Evolutionary conservation across 2,329 filamentous ascomycete genomes (phyloP).

Genomic region (Neonectria hederae): DNA sequence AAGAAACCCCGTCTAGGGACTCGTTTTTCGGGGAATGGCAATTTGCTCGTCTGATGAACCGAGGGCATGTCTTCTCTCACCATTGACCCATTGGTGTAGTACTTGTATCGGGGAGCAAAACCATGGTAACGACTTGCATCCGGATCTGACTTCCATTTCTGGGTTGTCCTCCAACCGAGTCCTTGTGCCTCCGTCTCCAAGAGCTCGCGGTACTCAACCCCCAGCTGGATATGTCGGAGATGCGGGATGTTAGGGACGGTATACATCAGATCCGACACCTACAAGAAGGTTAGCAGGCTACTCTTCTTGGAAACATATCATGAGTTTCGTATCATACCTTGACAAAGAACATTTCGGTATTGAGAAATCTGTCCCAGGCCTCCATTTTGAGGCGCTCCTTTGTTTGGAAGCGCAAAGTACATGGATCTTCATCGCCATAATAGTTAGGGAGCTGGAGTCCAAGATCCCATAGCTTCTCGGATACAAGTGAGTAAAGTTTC

Average conservation of each 20-base stretch:
- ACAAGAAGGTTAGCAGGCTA: slow-evolving; percentile 19
- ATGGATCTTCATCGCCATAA: slow-evolving; percentile 59
- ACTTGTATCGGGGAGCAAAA: slow-evolving; percentile 66
- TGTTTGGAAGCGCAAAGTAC: slow-evolving; percentile 53
- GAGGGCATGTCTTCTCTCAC: slow-evolving; percentile 62
- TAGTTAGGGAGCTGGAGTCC: slow-evolving; percentile 63
- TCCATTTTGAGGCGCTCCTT: slow-evolving; percentile 59
- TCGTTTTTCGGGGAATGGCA: slow-evolving; percentile 63
- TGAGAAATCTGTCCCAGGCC: slow-evolving; percentile 63
- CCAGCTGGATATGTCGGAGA: slow-evolving; percentile 63
- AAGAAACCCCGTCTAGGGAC: slow-evolving; percentile 65
- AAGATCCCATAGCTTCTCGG: slow-evolving; percentile 60
- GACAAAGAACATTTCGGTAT: slow-evolving; percentile 72
- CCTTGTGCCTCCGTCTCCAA: slow-evolving; percentile 60
- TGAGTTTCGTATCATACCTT: slow-evolving; percentile 58
- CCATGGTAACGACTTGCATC: slow-evolving; percentile 60
- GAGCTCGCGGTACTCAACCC: slow-evolving; percentile 68
- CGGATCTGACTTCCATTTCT: slow-evolving; percentile 70
- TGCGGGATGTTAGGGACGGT: slow-evolving; percentile 67
- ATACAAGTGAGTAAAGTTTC: slow-evolving; percentile 64
- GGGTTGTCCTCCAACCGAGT: slow-evolving; percentile 51
- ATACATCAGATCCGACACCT: slow-evolving; percentile 71
- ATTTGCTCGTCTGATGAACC: slow-evolving; percentile 58
- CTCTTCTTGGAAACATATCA: not conserved
- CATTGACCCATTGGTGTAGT: slow-evolving; percentile 66